Base-by-base conservation (phyloP, 768 basidiomycete species). In the Tylopilus sp. region DNA sequence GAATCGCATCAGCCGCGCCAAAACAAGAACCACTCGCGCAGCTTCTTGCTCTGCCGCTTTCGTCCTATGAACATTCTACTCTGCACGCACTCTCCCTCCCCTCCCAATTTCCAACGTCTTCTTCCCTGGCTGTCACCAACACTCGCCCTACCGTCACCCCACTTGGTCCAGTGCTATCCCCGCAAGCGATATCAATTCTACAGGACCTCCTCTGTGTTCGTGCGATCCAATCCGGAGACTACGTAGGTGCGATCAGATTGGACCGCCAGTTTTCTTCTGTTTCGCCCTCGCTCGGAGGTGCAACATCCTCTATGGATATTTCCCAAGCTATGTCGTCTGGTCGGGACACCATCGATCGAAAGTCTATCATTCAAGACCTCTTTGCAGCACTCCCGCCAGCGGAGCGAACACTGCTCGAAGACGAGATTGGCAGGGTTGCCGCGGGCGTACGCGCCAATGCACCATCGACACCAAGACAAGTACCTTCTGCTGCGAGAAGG, bases 161-260 rank as follows among this genome's bases (percentile, higher is more conserved):
- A 13, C 43, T 48, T 10, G 30, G 45, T 3, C 46, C 54, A 24
- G 28, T 45, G 24, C 68, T 85, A 11, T 72, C 83, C 1, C 56
- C 76, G 9, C 60, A 76, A 2, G 79, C 82, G 3, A 65, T 85
- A 24, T 76, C 83, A 6, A 73, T 81, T 14, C 67, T 92, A 0
- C 89, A 89, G 65, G 87, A 92, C 56, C 77, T 92, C n/a, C 76
- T 89, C 26, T 89, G 86, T 55, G 81, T 87, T 16, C 85, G 91
- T 11, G 79, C 92, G 10, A 79, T 92, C 30, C 85, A 89, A 62
- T 78, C 75, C 3, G 90, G 89, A 4, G 79, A 81, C 53, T 84
- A 85, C 60, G 70, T 78, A 0, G 82, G 83, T n/a, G 91, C 89
- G 10, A 80, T 92, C 63, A 86, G 84, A 70, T 75, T 89, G 38